Evolutionary conservation across 148 eudicot species (phyloP), one percentile per base, ranked within the genome.

Genomic region (Bassia scoparia): DNA sequence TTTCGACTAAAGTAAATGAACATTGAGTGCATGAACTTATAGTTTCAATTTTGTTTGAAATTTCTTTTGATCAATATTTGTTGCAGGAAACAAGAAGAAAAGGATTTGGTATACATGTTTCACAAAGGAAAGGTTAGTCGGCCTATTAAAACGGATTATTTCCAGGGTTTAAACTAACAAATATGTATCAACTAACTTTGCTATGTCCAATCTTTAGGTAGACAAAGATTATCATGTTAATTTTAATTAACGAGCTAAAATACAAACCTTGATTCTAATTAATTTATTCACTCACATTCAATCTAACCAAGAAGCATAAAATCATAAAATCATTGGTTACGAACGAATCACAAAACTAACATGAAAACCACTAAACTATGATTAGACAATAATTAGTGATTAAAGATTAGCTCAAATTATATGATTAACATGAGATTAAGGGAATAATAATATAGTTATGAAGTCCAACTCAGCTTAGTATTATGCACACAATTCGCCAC

Each of bases 321-420:
- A 26, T 65, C 49, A 14, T 38, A 23, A 41, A 4, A 12, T 13
- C 63, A 69, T 38, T 24, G n/a, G 49, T 23, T 16, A 38, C 6
- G 10, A 58, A 70, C 24, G 37, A 46, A 72, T 20, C 38, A 68
- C 21, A 54, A 44, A 71, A 31, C 61, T 78, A 62, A 74, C 77
- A 69, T 74, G 81, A 61, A 53, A 79, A 44, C 70, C 78, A 73
- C 74, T 68, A 3, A 26, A 61, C 72, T 27, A 66, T 41, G 69
- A 79, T 78, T 69, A 73, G 65, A 69, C 70, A 74, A 79, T 73
- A 49, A 78, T 73, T 73, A 68, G 63, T 78, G 73, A 71, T 34
- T 27, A 61, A 38, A 34, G 33, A 31, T 49, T 61, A 61, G 37
- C 73, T 60, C 9, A 53, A 31, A 34, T 18, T 20, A 71, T 71